These are phyloP conservation scores for Talaromyces piceae DNA, from an alignment of 2,329 filamentous ascomycete genomes.

Conservation along the genomic window DNA sequence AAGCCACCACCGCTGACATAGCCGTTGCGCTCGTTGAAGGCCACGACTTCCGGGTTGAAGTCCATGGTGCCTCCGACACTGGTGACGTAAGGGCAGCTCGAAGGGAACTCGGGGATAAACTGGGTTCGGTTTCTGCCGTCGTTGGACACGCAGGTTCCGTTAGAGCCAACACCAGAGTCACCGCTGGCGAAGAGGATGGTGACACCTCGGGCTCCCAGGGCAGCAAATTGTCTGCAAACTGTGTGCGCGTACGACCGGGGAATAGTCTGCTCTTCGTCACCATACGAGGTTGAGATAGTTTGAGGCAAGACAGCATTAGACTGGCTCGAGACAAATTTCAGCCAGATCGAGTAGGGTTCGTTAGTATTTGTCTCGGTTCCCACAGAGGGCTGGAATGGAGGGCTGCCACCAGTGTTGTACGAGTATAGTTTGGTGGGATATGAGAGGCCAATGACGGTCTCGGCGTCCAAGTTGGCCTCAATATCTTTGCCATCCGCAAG, in stretches of 20 bases:
- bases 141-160: constrained; percentile 25
- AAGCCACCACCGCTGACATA: constrained; percentile 39
- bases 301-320: constrained; percentile 40
- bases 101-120: constrained; percentile 45
- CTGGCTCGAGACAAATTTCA: constrained; percentile 4
- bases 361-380: background rate
- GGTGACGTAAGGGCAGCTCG: constrained; percentile 46
- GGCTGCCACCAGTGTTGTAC: constrained; percentile 4
- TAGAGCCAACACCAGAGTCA: constrained; percentile 20
- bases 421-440: constrained; percentile 5
- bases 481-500: background rate
- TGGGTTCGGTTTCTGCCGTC: constrained; percentile 33
- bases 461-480: constrained; percentile 4
- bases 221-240: constrained; percentile 42
- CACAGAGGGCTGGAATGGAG: constrained; percentile 2
- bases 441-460: constrained; percentile 3
- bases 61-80: constrained; percentile 36
- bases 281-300: constrained; percentile 51
- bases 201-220: constrained; percentile 37
- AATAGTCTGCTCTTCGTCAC: constrained; percentile 48
- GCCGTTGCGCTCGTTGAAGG: constrained; percentile 10
- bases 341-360: constrained; percentile 4
- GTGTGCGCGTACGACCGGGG: constrained; percentile 47
- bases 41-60: constrained; percentile 17
- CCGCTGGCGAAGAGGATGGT: constrained; percentile 26